These are phyloP conservation scores for Exobasidium cylindrosporum DNA, from an alignment of 1,284 basidiomycete genomes.

Conservation along the genomic window DNA sequence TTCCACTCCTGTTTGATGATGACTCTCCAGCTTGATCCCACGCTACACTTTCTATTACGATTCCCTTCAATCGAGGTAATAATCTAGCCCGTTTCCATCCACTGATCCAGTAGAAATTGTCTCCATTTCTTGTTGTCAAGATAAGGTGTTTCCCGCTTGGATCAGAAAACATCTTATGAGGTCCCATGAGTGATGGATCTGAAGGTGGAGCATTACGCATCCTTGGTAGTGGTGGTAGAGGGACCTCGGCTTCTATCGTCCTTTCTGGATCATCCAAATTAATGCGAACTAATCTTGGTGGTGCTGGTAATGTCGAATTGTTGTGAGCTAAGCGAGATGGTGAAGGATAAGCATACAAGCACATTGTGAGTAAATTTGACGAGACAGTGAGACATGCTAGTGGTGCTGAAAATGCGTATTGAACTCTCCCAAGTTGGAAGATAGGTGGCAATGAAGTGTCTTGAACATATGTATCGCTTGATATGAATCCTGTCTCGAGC, in stretches of 20 bases:
- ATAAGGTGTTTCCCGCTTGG: constrained; percentile 86
- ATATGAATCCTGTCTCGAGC: constrained; percentile 49
- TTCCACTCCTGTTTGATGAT: not conserved
- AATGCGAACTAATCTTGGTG: constrained; percentile 45
- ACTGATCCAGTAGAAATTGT: constrained; percentile 77
- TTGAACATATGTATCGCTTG: constrained; percentile 23
- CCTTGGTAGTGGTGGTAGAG: constrained; percentile 37
- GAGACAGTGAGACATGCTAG: constrained; percentile 44
- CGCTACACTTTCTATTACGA: constrained; percentile 79
- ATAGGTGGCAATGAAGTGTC: constrained; percentile 29
- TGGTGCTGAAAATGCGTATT: constrained; percentile 51
- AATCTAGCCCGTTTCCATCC: constrained; percentile 43
- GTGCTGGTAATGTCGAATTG: constrained; percentile 13
- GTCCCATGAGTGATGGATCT: constrained; percentile 24
- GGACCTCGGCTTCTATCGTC: constrained; percentile 45
- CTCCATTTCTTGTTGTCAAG: constrained; percentile 78
- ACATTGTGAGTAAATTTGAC: constrained; percentile 51
- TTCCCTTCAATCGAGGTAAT: constrained; percentile 68
- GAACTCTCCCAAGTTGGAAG: constrained; percentile 51
- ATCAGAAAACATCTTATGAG: constrained; percentile 60
- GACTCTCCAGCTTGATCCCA: constrained; percentile 66
- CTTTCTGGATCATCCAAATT: constrained; percentile 50
- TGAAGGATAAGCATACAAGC: constrained; percentile 33
- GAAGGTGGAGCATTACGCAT: constrained; percentile 29
- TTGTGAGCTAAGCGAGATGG: constrained; percentile 12